These are phyloP conservation scores for Sporothrix mexicana DNA, from an alignment of 2,329 filamentous ascomycete genomes.

Conservation along the genomic window DNA sequence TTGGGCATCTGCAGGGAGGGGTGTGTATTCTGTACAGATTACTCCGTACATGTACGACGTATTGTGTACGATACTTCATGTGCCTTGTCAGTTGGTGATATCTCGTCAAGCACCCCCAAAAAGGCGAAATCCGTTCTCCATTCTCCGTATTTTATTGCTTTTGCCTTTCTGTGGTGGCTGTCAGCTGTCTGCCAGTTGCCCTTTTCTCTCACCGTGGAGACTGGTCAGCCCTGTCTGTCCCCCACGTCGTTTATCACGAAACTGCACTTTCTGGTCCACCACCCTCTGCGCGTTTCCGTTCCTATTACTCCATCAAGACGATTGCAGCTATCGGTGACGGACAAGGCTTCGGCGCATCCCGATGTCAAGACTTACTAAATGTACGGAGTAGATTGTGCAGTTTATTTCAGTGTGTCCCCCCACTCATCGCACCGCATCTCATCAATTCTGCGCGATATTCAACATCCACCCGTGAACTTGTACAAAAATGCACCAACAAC, in stretches of 20 bases:
- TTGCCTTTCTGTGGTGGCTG: background rate
- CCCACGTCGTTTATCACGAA: background rate
- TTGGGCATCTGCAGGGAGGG: background rate
- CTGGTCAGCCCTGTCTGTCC: background rate
- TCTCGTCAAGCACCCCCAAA: background rate
- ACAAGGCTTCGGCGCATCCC: constrained; percentile 7
- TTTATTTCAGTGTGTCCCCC: background rate
- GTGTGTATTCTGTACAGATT: too few species aligned
- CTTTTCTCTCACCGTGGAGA: constrained; percentile 12
- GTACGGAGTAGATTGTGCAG: background rate
- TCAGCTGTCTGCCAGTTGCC: background rate
- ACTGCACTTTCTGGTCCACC: background rate
- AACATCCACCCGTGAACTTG: background rate
- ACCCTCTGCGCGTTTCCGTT: background rate
- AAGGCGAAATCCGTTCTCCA: background rate
- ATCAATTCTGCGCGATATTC: background rate
- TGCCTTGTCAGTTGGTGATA: background rate
- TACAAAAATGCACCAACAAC: background rate
- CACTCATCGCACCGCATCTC: background rate
- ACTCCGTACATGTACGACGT: too few species aligned
- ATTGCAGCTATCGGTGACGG: constrained; percentile 12
- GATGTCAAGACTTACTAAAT: background rate
- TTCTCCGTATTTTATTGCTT: background rate
- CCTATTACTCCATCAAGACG: too few species aligned
- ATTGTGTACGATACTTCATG: too few species aligned